Evolutionary conservation across 2,329 filamentous ascomycete genomes (phyloP).

Genomic region (Pyricularia sp.): DNA sequence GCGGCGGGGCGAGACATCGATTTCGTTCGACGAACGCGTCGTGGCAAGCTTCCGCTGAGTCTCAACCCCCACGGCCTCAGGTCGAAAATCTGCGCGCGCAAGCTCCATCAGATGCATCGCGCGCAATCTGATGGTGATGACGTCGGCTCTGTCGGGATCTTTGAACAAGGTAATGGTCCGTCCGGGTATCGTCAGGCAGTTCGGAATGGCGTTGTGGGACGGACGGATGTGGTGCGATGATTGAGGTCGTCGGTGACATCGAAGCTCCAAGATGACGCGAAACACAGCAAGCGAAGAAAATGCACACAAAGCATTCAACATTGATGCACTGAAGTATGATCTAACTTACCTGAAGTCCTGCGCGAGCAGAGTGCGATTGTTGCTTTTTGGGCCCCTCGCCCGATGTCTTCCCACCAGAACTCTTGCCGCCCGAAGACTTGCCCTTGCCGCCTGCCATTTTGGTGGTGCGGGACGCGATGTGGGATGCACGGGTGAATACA

Average conservation of each 20-base stretch:
- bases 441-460: constrained; percentile 80
- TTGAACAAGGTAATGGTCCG: background rate
- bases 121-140: background rate
- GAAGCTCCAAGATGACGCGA: background rate
- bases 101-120: background rate
- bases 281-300: constrained; percentile 9
- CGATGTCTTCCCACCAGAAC: constrained; percentile 60
- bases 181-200: background rate
- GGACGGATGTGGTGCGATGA: background rate
- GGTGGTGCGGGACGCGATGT: constrained; percentile 6
- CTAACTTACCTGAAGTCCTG: constrained; percentile 78
- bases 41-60: background rate
- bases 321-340: constrained; percentile 5
- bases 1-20: background rate
- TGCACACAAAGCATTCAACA: constrained; percentile 8
- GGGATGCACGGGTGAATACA: constrained; percentile 8
- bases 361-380: constrained; percentile 90
- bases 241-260: constrained; percentile 1
- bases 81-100: background rate
- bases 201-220: background rate
- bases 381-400: constrained; percentile 67
- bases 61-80: background rate
- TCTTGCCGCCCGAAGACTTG: constrained; percentile 85
- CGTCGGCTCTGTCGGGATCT: background rate
- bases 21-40: background rate